phyloP scores from a whole-genome alignment of 179 eudicot species.

The Beta macrorhiza region DNA sequence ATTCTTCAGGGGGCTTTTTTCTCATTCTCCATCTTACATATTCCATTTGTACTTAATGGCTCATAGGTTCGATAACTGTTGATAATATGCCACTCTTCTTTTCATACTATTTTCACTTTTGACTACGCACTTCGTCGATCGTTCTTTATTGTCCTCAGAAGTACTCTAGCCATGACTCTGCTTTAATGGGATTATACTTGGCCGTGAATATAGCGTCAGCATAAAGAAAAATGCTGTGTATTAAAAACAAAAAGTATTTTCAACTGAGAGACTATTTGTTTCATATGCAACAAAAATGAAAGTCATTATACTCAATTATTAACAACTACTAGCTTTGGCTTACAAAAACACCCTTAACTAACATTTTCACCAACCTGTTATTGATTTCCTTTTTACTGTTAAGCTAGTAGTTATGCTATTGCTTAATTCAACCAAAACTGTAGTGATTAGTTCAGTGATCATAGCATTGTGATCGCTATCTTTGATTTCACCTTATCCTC shows the following conservation, averaged over 20 bases:
- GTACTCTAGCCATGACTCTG: neutral
- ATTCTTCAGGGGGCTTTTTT: neutral
- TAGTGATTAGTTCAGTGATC: neutral
- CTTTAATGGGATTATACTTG: neutral
- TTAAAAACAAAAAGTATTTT: neutral
- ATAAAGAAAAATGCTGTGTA: neutral
- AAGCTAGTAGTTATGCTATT: neutral
- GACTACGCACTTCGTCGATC: neutral
- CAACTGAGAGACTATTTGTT: neutral
- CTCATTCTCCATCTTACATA: conserved; percentile 13
- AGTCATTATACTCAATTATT: neutral
- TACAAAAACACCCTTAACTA: neutral
- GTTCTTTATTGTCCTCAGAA: neutral
- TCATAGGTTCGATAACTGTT: neutral
- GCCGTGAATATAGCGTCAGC: neutral
- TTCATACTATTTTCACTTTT: neutral
- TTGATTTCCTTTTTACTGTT: neutral
- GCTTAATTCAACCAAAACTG: neutral
- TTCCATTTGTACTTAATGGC: neutral
- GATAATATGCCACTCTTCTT: neutral
- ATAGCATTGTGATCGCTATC: neutral
- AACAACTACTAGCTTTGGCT: neutral
- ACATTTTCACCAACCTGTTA: neutral
- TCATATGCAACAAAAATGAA: neutral
- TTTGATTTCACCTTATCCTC: neutral